Base-by-base conservation (phyloP, 169 alveolate genomes). In the Prorocentrum cordatum region DNA sequence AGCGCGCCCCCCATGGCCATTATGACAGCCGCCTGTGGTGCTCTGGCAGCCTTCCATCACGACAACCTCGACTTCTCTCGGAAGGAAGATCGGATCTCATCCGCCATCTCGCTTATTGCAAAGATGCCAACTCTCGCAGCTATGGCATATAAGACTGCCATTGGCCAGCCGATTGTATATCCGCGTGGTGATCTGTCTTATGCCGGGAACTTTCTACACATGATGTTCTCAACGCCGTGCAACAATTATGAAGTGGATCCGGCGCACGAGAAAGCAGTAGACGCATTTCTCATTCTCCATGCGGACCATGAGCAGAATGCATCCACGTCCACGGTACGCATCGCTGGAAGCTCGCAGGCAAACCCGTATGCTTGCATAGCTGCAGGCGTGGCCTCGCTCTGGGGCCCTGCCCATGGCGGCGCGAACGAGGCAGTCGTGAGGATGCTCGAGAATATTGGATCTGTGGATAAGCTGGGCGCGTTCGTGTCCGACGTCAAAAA, bases 331-430 rank as follows among this genome's bases (percentile, higher is more conserved):
- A 95, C 97, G 10, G 96, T 95, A 1, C 94, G 97, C 92, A 93
- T 94, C 32, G 96, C 96, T 5, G 97, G 96, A 2, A 93, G 96
- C 58, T 82, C 91, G 3, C 91, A 82, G 58, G 75, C 75, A 66
- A 82, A 82, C 31, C 91, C 91, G 4, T 82, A 82, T 22, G 91
- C 91, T 31, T 82, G 91, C 68, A 62, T 82, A 29, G 91, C 91
- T 3, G 91, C 91, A 82, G 91, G 96, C 27, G 95, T 95, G 9
- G 96, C 97, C 5, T 88, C 95, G 35, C 83, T 95, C n/a, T 95
- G 96, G 96, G 98, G 98, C 42, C 96, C 96, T n/a, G 94, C 94
- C 33, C 98, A 95, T 64, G 98, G 98, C n/a, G 98, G 98, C 10
- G 98, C 98, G 27, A 95, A 95, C 68, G 95, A 95, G 79, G 97